These are phyloP conservation scores for Candida tammaniensis DNA, from an alignment of 805 yeast genomes.

Conservation along the genomic window DNA sequence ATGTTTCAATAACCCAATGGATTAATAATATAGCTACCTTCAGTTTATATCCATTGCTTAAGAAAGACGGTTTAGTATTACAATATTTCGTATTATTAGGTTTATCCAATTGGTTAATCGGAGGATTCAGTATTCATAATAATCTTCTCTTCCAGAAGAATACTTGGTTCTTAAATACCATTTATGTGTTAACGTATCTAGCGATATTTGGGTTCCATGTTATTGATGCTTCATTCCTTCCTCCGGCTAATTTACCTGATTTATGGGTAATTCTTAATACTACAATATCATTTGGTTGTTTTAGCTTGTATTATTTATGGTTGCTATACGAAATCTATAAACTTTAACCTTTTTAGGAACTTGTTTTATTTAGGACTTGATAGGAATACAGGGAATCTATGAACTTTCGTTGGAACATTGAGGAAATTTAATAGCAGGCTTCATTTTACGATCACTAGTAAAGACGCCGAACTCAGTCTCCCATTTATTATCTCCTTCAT, in stretches of 20 bases:
- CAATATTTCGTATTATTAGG: conserved; percentile 66
- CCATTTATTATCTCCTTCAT: conserved; percentile 50
- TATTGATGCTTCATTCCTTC: conserved; percentile 46
- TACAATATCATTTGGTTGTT: conserved; percentile 71
- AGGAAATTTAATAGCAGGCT: conserved; percentile 42
- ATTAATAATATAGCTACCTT: conserved; percentile 79
- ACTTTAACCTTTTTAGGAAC: no score
- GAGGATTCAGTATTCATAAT: conserved; percentile 17
- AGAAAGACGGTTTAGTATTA: conserved; percentile 66
- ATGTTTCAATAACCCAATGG: conserved; percentile 80
- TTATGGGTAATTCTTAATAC: conserved; percentile 80
- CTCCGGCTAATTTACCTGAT: conserved; percentile 74
- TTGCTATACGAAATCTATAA: conserved; percentile 47
- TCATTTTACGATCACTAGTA: conserved; percentile 44
- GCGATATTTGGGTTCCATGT: conserved; percentile 51
- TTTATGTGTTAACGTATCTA: conserved; percentile 30
- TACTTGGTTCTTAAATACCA: conserved; percentile 22
- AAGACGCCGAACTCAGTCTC: conserved; percentile 75
- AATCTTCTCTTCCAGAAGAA: conserved; percentile 23
- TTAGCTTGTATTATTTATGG: conserved; percentile 81
- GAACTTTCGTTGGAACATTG: no score
- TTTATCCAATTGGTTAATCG: conserved; percentile 45
- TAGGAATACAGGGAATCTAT: neutral
- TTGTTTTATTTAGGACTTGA: no score
- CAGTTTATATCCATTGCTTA: conserved; percentile 83